Evolutionary conservation across 108 stramenopile genomes (phyloP), one percentile per base, ranked within the genome.

Genomic region (Asterionellopsis glacialis): DNA sequence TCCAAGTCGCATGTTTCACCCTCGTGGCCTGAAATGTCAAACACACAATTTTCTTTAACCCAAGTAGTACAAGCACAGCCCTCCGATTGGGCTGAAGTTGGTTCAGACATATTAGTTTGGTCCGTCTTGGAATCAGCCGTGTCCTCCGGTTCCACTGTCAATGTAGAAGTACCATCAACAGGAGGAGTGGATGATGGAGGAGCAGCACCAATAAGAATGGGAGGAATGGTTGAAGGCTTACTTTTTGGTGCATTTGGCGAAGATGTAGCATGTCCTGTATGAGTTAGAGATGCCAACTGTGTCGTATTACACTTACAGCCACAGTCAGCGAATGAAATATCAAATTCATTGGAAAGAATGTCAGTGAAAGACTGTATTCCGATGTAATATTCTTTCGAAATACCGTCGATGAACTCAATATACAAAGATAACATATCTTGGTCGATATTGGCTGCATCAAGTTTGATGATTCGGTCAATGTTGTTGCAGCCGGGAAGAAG

Each of bases 331-430:
- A 64, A 64, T 14, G 41, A 38, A 22, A 64, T 64, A 25, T 42
- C 41, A 27, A 55, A 64, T 27, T 41, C 52, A 53, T 41, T 18
- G 27, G 40, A 24, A 43, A 24, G 21, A 13, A 22, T 39, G 26
- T 41, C 10, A 18, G 40, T 12, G 18, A 39, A 25, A n/a, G 27
- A 18, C 27, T 38, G 21, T 15, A 23, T 41, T 15, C 51, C 21
- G 0, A 10, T 16, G 23, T 53, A 55, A 45, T 64, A 64, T 11
- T 24, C 52, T 27, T 25, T 43, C n/a, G 51, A 53, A 0, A 64
- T 55, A 7, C 63, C 63, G 40, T 64, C 63, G 27, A 64, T 13
- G 26, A 64, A 64, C 11, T 49, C 18, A 18, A 64, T 19, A 19
- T 64, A 42, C 0, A 51, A 33, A 33, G 33, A 33, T 33, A 33